These are phyloP conservation scores for Hygrocybe punicea DNA, from an alignment of 768 basidiomycete species.

Conservation along the genomic window DNA sequence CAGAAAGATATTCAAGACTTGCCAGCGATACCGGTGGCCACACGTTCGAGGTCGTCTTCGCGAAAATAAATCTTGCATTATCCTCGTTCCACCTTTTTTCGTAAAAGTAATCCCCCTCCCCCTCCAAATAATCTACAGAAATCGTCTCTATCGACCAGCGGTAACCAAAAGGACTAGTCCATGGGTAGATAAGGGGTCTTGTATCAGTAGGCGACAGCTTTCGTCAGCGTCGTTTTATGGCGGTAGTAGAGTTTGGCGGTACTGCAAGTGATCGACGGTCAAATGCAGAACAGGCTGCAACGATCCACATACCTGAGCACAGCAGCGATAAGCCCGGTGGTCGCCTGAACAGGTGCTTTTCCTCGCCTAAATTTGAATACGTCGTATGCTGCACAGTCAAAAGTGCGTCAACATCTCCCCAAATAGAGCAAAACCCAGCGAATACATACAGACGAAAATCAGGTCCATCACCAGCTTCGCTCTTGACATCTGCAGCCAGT, in stretches of 20 bases:
- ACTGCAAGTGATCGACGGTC: constrained; percentile 34
- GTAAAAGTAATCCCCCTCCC: no score
- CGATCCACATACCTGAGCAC: constrained; percentile 58
- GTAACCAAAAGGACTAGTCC: neutral
- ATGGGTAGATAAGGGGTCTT: constrained; percentile 6
- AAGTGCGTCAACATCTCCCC: constrained; percentile 7
- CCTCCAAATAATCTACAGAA: constrained; percentile 10
- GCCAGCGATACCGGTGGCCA: neutral
- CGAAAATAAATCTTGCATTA: neutral
- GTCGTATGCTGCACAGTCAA: constrained; percentile 59
- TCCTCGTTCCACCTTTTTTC: no score
- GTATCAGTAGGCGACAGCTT: constrained; percentile 23
- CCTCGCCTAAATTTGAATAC: constrained; percentile 68
- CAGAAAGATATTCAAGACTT: neutral
- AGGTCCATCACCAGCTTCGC: constrained; percentile 79
- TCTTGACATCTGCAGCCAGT: constrained; percentile 70
- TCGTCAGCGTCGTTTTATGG: constrained; percentile 60
- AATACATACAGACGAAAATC: constrained; percentile 73
- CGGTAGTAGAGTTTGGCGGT: constrained; percentile 72
- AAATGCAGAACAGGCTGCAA: neutral
- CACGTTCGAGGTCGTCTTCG: constrained; percentile 5
- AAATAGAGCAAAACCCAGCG: constrained; percentile 5
- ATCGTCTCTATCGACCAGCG: neutral
- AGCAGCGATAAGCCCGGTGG: constrained; percentile 66
- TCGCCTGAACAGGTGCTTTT: constrained; percentile 56